These are phyloP conservation scores for Marchantia paleacea DNA, from an alignment of 225 moss, liverwort and hornwort species.

Conservation along the genomic window DNA sequence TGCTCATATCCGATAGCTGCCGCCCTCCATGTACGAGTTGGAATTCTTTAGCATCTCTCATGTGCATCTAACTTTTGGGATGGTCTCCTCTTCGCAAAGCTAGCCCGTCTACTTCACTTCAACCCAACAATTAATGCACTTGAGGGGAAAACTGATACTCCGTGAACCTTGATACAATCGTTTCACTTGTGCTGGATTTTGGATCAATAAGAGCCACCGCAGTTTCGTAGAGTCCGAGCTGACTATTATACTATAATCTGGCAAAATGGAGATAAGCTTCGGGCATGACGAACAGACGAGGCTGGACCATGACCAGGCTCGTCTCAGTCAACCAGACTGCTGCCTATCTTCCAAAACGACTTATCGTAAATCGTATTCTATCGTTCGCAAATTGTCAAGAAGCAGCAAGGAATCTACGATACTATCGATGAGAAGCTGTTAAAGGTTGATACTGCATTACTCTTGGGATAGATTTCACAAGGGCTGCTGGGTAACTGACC, in stretches of 20 bases:
- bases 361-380: neutral
- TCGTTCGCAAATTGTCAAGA: neutral
- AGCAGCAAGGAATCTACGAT: neutral
- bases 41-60: neutral
- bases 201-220: neutral
- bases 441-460: neutral
- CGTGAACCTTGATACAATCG: neutral
- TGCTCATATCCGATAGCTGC: slow-evolving; percentile 19
- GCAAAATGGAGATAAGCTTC: neutral
- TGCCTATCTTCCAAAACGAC: neutral
- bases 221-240: neutral
- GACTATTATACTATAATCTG: neutral
- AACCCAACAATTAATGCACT: neutral
- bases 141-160: neutral
- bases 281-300: neutral
- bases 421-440: neutral
- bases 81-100: neutral
- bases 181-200: neutral
- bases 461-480: slow-evolving; percentile 1
- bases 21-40: neutral
- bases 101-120: neutral
- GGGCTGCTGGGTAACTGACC: slow-evolving; percentile 7
- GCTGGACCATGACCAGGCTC: neutral
- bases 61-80: neutral
- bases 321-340: neutral